Conservation (phyloP, 345 rosid species). For the Populus deltoides region DNA sequence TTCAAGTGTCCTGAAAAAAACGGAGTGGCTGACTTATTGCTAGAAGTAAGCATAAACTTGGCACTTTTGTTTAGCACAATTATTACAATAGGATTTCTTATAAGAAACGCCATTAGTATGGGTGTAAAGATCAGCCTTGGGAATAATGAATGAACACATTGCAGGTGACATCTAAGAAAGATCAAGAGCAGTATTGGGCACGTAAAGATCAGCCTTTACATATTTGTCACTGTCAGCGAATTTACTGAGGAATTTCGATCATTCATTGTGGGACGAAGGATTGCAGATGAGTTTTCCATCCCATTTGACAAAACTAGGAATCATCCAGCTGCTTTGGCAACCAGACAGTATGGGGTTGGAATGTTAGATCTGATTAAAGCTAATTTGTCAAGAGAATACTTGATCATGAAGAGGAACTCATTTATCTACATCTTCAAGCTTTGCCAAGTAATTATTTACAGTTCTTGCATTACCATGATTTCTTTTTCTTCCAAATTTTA, state of each 20-base stretch:
- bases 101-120: too few relatives aligned
- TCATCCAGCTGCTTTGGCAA: too few relatives aligned
- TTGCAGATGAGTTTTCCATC: conserved; percentile 33
- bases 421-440: too few relatives aligned
- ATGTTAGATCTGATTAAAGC: conserved; percentile 46
- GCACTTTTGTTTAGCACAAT: not conserved
- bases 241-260: conserved; percentile 43
- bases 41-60: conserved; percentile 43
- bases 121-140: too few relatives aligned
- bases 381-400: conserved; percentile 40
- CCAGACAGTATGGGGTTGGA: conserved; percentile 31
- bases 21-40: conserved; percentile 72
- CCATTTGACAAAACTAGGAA: conserved; percentile 34
- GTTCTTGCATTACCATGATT: not conserved
- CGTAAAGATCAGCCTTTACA: conserved; percentile 24
- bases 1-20: conserved; percentile 72
- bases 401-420: conserved; percentile 51
- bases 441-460: too few relatives aligned
- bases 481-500: too few relatives aligned
- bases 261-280: conserved; percentile 32
- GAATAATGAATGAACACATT: not conserved
- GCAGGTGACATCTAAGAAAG: conserved; percentile 62
- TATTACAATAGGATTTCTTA: too few relatives aligned
- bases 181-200: conserved; percentile 41
- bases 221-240: conserved; percentile 33